phyloP scores from a whole-genome alignment of 805 yeast species.

The Myxozyma melibiosi region DNA sequence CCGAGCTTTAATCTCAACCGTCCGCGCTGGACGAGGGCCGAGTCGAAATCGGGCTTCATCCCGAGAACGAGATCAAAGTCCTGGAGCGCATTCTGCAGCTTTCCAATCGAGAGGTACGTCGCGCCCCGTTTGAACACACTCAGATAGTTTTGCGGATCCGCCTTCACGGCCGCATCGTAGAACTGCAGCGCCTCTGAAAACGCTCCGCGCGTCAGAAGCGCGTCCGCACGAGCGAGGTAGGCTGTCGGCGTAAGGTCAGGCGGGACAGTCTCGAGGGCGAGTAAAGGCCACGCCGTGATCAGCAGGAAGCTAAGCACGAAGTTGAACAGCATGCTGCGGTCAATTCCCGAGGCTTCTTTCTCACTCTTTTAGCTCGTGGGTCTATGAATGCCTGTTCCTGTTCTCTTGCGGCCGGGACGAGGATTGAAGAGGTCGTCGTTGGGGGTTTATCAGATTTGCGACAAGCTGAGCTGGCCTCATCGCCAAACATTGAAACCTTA shows the following conservation, averaged over 20 bases:
- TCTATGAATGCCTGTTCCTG: neutral
- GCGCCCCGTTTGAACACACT: conserved; percentile 45
- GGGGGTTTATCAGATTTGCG: too few species aligned
- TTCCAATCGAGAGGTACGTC: conserved; percentile 43
- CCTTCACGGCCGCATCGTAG: conserved; percentile 38
- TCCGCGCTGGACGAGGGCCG: conserved; percentile 44
- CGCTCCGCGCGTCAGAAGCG: conserved; percentile 29
- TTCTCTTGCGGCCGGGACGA: neutral
- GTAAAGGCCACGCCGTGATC: neutral
- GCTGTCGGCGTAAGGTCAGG: conserved; percentile 18
- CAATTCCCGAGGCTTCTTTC: neutral
- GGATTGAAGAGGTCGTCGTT: neutral
- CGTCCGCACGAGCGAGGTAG: conserved; percentile 27
- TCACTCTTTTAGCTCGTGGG: neutral
- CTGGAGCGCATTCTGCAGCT: conserved; percentile 41
- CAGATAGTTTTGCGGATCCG: conserved; percentile 39
- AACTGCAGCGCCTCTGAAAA: conserved; percentile 28
- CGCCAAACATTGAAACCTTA: conserved; percentile 1
- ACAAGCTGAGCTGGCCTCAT: conserved; percentile 17
- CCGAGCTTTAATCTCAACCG: conserved; percentile 42
- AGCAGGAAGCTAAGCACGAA: neutral
- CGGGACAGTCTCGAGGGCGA: conserved; percentile 10
- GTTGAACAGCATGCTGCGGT: too few species aligned
- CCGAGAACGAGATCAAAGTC: conserved; percentile 43
- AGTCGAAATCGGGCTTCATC: conserved; percentile 41